These are phyloP conservation scores for Saksenaea vasiformis DNA, from an alignment of 371 early-diverging fungal genomes.

Conservation along the genomic window DNA sequence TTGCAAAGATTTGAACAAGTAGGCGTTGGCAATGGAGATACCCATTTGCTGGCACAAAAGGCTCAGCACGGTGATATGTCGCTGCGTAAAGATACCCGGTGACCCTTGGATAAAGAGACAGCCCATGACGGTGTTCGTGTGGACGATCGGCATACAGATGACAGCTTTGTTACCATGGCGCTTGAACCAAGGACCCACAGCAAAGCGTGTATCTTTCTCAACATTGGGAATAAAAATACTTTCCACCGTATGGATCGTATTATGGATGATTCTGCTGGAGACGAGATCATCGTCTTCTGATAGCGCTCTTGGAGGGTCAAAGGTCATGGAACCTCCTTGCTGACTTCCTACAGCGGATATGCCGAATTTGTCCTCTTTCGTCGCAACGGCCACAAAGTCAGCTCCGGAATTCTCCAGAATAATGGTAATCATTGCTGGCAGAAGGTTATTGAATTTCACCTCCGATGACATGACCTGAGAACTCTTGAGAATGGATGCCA, in stretches of 20 bases:
- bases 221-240: conserved; percentile 45
- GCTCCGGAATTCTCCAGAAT: conserved; percentile 52
- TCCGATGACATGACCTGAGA: conserved; percentile 52
- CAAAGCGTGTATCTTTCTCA: conserved; percentile 42
- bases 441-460: conserved; percentile 42
- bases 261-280: conserved; percentile 41
- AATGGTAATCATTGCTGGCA: conserved; percentile 46
- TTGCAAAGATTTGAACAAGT: conserved; percentile 51
- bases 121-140: conserved; percentile 50
- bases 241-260: conserved; percentile 43
- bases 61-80: conserved; percentile 57
- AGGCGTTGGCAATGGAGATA: conserved; percentile 60
- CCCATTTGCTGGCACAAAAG: conserved; percentile 61
- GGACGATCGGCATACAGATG: conserved; percentile 59
- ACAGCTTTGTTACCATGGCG: conserved; percentile 51
- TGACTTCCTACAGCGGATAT: conserved; percentile 47
- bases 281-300: conserved; percentile 33
- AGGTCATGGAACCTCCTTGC: conserved; percentile 35
- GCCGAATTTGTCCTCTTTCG: conserved; percentile 44
- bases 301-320: conserved; percentile 42
- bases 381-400: conserved; percentile 48
- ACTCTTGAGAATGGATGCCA: conserved; percentile 51
- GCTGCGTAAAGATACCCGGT: conserved; percentile 56
- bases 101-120: conserved; percentile 62
- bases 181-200: conserved; percentile 47